These are phyloP conservation scores for Lithohypha guttulata DNA, from an alignment of 2,329 filamentous ascomycete genomes.

Conservation along the genomic window DNA sequence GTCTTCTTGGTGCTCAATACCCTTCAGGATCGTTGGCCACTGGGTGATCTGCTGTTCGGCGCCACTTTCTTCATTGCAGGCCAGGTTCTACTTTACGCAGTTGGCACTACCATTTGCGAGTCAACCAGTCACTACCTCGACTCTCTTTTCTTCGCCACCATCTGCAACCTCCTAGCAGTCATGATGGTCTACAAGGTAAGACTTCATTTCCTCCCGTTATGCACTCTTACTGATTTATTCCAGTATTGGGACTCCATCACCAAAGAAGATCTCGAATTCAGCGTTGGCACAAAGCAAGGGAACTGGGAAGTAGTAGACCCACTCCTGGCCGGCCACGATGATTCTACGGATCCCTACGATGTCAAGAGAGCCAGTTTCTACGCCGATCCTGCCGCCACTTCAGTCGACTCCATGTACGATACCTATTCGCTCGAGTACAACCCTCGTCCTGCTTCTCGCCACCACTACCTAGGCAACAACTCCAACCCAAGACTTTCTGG, in stretches of 20 bases:
- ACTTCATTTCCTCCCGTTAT: slow-evolving; percentile 9
- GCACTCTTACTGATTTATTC: slow-evolving; percentile 8
- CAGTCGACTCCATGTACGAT: slow-evolving; percentile 55
- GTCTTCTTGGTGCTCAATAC: slow-evolving; percentile 80
- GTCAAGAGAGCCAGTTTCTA: slow-evolving; percentile 34
- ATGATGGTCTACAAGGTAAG: slow-evolving; percentile 99
- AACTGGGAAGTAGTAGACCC: slow-evolving; percentile 98
- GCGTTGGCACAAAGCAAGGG: slow-evolving; percentile 85
- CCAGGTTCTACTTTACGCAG: slow-evolving; percentile 84
- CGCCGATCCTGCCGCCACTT: slow-evolving; percentile 10
- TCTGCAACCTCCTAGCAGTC: slow-evolving; percentile 84
- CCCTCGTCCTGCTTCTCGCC: slow-evolving; percentile 1
- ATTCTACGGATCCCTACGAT: slow-evolving; percentile 27
- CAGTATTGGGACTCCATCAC: slow-evolving; percentile 99
- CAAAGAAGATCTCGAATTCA: slow-evolving; percentile 95
- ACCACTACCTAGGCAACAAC: slow-evolving; percentile 13
- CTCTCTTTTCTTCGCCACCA: slow-evolving; percentile 84
- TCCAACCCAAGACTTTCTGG: slow-evolving; percentile 12
- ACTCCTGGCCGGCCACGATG: slow-evolving; percentile 51
- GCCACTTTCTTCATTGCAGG: slow-evolving; percentile 84
- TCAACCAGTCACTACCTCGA: slow-evolving; percentile 85
- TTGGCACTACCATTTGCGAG: slow-evolving; percentile 75
- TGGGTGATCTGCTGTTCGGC: slow-evolving; percentile 84
- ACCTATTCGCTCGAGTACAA: slow-evolving; percentile 30
- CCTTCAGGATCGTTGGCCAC: slow-evolving; percentile 86